Conservation (phyloP, 2,329 filamentous ascomycete genomes). For the Aspergillus ruber region DNA sequence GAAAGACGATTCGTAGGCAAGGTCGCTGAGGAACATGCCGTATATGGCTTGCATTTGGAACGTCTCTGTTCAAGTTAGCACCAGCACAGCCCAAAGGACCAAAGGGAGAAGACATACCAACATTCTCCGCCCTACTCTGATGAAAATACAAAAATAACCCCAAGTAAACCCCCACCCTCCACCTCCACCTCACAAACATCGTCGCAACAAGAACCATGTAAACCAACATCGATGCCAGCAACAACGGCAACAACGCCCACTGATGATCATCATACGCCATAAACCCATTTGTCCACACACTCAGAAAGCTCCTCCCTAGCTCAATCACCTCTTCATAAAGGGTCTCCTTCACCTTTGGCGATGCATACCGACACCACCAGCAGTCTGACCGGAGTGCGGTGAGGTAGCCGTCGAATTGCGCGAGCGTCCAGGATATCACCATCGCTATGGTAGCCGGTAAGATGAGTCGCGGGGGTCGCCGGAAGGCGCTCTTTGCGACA, state of each 20-base stretch:
- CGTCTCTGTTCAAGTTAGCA: constrained; percentile 36
- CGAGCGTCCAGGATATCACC: constrained; percentile 45
- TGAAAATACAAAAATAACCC: constrained; percentile 47
- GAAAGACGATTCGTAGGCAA: constrained; percentile 42
- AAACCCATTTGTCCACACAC: constrained; percentile 46
- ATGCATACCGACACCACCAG: constrained; percentile 47
- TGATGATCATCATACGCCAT: constrained; percentile 51
- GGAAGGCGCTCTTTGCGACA: constrained; percentile 49
- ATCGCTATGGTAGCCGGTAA: constrained; percentile 48
- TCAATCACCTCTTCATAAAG: constrained; percentile 41
- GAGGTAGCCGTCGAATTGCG: constrained; percentile 45
- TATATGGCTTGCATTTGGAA: constrained; percentile 49
- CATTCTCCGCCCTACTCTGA: constrained; percentile 40
- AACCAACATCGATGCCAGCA: constrained; percentile 47
- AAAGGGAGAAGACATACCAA: constrained; percentile 32
- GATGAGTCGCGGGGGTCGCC: constrained; percentile 47
- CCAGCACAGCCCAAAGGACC: too few relatives aligned
- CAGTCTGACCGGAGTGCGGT: constrained; percentile 44
- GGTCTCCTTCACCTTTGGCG: constrained; percentile 38
- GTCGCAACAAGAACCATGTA: constrained; percentile 44
- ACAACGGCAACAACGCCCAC: constrained; percentile 48
- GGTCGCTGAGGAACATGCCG: constrained; percentile 47
- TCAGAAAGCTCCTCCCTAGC: constrained; percentile 42
- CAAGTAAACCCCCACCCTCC: constrained; percentile 41
- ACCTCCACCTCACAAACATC: constrained; percentile 42